Percentiles rank a stretch among this genome's conserved stretches.
These are phyloP conservation scores for Zygosaccharomyces siamensis DNA, from an alignment of 805 yeast species.

Conservation along the genomic window DNA sequence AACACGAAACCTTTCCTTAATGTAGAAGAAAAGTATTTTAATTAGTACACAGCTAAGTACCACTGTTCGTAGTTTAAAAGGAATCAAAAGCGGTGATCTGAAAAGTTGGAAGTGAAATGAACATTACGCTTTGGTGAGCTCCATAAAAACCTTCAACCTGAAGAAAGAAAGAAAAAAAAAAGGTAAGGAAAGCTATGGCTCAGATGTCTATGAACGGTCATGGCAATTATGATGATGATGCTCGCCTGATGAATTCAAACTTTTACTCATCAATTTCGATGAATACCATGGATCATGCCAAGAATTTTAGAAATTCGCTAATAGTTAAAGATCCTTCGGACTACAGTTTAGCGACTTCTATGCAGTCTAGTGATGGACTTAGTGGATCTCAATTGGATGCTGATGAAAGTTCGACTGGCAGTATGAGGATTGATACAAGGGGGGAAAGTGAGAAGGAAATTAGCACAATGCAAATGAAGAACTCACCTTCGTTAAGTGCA, in stretches of 20 bases:
- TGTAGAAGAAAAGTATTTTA: not conserved
- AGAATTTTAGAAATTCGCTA: slow-evolving; percentile 33
- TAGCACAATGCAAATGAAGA: slow-evolving; percentile 36
- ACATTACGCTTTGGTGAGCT: not conserved
- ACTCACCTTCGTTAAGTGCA: slow-evolving; percentile 43
- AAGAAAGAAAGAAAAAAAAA: no score
- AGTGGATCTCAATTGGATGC: slow-evolving; percentile 2
- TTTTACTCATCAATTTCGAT: slow-evolving; percentile 31
- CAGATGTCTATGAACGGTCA: slow-evolving; percentile 1
- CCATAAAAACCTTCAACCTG: not conserved
- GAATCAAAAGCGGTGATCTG: not conserved
- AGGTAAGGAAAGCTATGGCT: not conserved
- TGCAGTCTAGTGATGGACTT: slow-evolving; percentile 4
- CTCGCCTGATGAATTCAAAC: slow-evolving; percentile 23
- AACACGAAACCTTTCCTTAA: slow-evolving; percentile 3
- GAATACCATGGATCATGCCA: slow-evolving; percentile 31
- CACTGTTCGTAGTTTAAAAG: not conserved
- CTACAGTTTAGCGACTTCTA: slow-evolving; percentile 10
- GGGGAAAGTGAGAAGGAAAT: slow-evolving; percentile 14
- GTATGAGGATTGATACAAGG: not conserved
- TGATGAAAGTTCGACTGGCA: not conserved
- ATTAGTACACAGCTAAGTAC: not conserved
- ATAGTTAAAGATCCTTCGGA: slow-evolving; percentile 28
- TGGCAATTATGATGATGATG: slow-evolving; percentile 9
- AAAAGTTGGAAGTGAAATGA: not conserved